Evolutionary conservation across 2,329 filamentous ascomycete genomes (phyloP).

Genomic region (Hypoxylon sp.): DNA sequence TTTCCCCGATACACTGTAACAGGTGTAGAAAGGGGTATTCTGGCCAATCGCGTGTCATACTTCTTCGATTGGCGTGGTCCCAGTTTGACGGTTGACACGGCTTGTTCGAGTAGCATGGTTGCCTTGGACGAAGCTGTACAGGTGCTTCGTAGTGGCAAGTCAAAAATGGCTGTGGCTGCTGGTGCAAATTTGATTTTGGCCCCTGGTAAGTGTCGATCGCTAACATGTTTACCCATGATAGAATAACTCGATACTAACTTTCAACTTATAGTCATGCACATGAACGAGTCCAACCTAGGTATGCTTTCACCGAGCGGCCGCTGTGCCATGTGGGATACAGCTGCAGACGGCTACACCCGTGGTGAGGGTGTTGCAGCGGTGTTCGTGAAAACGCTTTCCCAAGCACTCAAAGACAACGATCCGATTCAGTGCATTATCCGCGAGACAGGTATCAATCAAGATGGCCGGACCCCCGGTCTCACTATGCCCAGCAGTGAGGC

Average conservation of each 20-base stretch:
- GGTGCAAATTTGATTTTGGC: slow-evolving; percentile 5
- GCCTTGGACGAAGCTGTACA: slow-evolving; percentile 11
- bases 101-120: slow-evolving; percentile 11
- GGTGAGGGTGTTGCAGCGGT: slow-evolving; percentile 4
- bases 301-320: not conserved
- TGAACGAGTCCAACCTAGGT: not conserved
- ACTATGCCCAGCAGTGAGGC: not conserved
- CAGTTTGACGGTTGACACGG: slow-evolving; percentile 16
- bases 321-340: not conserved
- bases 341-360: slow-evolving; percentile 4
- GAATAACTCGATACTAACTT: not conserved
- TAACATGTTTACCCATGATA: not conserved
- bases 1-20: not conserved
- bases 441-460: not conserved
- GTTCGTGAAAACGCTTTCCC: not conserved
- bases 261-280: not conserved
- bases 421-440: not conserved
- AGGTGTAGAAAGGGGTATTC: not conserved
- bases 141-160: slow-evolving; percentile 3
- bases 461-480: not conserved
- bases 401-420: slow-evolving; percentile 3
- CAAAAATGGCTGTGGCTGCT: slow-evolving; percentile 2
- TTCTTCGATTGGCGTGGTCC: slow-evolving; percentile 14
- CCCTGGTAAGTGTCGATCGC: slow-evolving; percentile 3
- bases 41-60: slow-evolving; percentile 19